These are phyloP conservation scores for Saccharomycopsis microspora DNA, from an alignment of 805 yeast species.

Conservation along the genomic window DNA sequence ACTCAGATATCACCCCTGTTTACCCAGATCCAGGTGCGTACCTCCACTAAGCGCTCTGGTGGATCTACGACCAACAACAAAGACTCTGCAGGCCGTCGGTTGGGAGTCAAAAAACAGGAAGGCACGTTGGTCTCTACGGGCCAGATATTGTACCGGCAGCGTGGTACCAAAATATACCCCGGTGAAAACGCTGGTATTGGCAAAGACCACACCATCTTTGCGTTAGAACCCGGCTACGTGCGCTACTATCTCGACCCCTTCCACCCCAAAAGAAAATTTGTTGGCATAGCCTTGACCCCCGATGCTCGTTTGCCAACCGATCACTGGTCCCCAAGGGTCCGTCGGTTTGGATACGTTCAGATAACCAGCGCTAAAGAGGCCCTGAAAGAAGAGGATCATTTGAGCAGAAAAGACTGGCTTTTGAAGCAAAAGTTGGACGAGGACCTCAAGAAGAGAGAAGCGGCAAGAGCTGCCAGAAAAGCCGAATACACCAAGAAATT, in stretches of 20 bases:
- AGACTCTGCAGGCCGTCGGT: conserved; percentile 89
- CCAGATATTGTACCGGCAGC: conserved; percentile 81
- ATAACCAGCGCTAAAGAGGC: conserved; percentile 41
- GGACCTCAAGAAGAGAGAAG: conserved; percentile 29
- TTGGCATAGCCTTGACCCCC: conserved; percentile 70
- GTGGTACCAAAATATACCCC: conserved; percentile 91
- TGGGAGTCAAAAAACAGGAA: conserved; percentile 85
- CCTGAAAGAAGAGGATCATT: conserved; percentile 42
- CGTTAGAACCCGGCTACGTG: conserved; percentile 87
- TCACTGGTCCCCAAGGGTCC: conserved; percentile 78
- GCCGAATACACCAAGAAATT: conserved; percentile 21
- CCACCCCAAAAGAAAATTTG: conserved; percentile 84
- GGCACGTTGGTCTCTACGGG: conserved; percentile 67
- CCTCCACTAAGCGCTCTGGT: conserved; percentile 87
- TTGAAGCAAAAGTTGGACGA: conserved; percentile 41
- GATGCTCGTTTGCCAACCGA: conserved; percentile 69
- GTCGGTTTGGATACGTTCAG: conserved; percentile 69
- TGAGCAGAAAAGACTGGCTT: conserved; percentile 58
- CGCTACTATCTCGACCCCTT: conserved; percentile 90
- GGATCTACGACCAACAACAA: conserved; percentile 92
- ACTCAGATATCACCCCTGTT: not conserved
- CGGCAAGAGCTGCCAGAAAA: conserved; percentile 24
- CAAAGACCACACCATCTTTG: conserved; percentile 85
- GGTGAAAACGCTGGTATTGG: conserved; percentile 90
- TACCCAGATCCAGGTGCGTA: conserved; percentile 42